Percentiles rank a stretch among this genome's conserved stretches.
Evolutionary conservation across 805 yeast species (phyloP).

Genomic region (Saccharomycopsis fodiens): DNA sequence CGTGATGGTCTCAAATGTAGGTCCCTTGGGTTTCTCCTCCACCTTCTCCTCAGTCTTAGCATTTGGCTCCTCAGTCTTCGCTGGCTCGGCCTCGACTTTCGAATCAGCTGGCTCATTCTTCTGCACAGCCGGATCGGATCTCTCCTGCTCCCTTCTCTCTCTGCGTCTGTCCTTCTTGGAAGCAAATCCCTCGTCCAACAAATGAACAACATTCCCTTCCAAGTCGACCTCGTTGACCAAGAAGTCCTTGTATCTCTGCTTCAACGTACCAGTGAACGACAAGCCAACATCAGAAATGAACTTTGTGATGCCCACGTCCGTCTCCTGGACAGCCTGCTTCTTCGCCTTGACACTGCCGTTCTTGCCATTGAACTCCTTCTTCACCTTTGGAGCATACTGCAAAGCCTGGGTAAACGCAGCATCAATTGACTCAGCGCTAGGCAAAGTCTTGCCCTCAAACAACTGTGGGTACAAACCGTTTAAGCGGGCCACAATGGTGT

Average conservation of each 20-base stretch:
- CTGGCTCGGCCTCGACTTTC: conserved; percentile 23
- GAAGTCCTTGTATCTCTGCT: conserved; percentile 89
- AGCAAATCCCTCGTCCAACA: conserved; percentile 65
- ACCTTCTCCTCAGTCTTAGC: conserved; percentile 21
- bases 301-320: conserved; percentile 76
- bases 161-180: conserved; percentile 36
- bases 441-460: conserved; percentile 28
- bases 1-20: conserved; percentile 5
- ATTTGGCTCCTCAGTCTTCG: conserved; percentile 20
- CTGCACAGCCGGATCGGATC: conserved; percentile 19
- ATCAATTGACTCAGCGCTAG: conserved; percentile 34
- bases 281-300: conserved; percentile 44
- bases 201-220: conserved; percentile 64
- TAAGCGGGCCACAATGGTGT: conserved; percentile 29
- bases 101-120: no score
- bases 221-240: conserved; percentile 80
- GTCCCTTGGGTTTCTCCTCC: conserved; percentile 13
- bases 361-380: conserved; percentile 27
- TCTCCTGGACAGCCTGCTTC: conserved; percentile 13
- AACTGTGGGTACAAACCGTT: conserved; percentile 36
- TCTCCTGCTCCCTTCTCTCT: conserved; percentile 31
- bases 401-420: conserved; percentile 48
- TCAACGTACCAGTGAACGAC: conserved; percentile 75
- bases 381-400: conserved; percentile 44
- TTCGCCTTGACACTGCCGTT: not conserved